Percentiles rank a stretch among this genome's conserved stretches.
phyloP scores from a whole-genome alignment of 2,329 filamentous ascomycete genomes.

The Septoria linicola region DNA sequence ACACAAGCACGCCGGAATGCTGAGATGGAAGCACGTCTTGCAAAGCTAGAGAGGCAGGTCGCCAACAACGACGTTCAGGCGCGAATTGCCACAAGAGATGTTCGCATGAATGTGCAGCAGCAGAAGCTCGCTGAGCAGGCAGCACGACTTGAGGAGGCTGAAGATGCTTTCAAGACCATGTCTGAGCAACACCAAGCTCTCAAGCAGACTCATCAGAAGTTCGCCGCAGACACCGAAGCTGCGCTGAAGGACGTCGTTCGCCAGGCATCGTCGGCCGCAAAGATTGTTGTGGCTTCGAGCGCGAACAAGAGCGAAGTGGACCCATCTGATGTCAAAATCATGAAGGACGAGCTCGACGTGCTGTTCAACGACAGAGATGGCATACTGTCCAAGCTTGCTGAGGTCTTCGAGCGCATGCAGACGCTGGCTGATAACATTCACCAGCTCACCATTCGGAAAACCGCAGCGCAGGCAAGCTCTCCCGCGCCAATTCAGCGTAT shows the following conservation, averaged over 20 bases:
- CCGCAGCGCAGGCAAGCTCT: neutral
- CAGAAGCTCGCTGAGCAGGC: constrained; percentile 12
- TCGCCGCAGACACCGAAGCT: neutral
- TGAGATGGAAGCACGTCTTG: constrained; percentile 19
- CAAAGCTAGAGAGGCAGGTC: constrained; percentile 23
- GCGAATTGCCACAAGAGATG: constrained; percentile 21
- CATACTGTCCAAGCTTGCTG: constrained; percentile 19
- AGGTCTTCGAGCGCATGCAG: constrained; percentile 17
- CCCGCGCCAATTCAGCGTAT: constrained; percentile 22
- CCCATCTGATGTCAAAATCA: constrained; percentile 1
- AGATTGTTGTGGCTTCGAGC: neutral
- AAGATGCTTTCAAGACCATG: neutral
- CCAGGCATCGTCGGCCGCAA: neutral
- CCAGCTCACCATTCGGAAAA: constrained; percentile 23
- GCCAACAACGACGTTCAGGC: constrained; percentile 17
- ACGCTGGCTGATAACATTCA: constrained; percentile 26
- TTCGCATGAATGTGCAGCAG: constrained; percentile 15
- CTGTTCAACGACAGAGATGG: constrained; percentile 29
- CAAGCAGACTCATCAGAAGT: constrained; percentile 7
- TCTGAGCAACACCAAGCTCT: constrained; percentile 9
- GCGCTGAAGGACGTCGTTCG: constrained; percentile 1
- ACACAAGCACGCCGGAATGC: constrained; percentile 16
- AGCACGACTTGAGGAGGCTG: constrained; percentile 11
- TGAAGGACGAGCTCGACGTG: constrained; percentile 25
- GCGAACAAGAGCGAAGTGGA: neutral